A percentile compares a stretch with the other conserved stretches of the same genome.
Evolutionary conservation across 768 basidiomycete species (phyloP).

Genomic region (Xanthoconium stramineum): DNA sequence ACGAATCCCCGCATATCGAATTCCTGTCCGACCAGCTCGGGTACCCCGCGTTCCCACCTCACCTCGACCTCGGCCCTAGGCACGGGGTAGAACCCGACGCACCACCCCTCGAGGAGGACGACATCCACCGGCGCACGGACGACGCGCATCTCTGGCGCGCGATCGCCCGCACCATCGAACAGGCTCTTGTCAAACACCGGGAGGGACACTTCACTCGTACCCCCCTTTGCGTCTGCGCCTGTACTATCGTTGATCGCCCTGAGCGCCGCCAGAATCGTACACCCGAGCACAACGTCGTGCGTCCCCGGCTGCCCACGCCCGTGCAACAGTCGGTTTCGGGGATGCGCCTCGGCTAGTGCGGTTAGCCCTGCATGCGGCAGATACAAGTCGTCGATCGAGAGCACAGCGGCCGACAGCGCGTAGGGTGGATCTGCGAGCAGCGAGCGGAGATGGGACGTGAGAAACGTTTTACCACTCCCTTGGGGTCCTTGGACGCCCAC

Average conservation of each 20-base stretch:
- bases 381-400: slow-evolving; percentile 87
- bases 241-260: slow-evolving; percentile 35
- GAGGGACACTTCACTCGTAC: slow-evolving; percentile 39
- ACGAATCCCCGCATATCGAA: slow-evolving; percentile 37
- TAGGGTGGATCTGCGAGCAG: slow-evolving; percentile 43
- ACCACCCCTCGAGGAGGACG: slow-evolving; percentile 96
- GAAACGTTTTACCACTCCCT: slow-evolving; percentile 88
- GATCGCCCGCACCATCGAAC: slow-evolving; percentile 80
- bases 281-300: slow-evolving; percentile 74
- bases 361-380: slow-evolving; percentile 63
- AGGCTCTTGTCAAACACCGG: slow-evolving; percentile 90
- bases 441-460: slow-evolving; percentile 56
- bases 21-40: slow-evolving; percentile 18
- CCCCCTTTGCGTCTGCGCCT: background rate
- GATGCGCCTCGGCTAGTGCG: slow-evolving; percentile 45
- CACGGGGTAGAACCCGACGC: slow-evolving; percentile 80
- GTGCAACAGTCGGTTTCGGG: slow-evolving; percentile 62
- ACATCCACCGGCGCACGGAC: slow-evolving; percentile 64
- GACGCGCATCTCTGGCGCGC: slow-evolving; percentile 42
- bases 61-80: slow-evolving; percentile 44
- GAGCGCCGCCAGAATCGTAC: slow-evolving; percentile 48
- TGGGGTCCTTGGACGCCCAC: slow-evolving; percentile 92
- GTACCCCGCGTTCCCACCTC: slow-evolving; percentile 43
- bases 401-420: slow-evolving; percentile 53
- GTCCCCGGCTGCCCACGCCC: slow-evolving; percentile 95